These are phyloP conservation scores for Crotalaria pallida DNA, from an alignment of 306 rosid genomes.

Conservation along the genomic window DNA sequence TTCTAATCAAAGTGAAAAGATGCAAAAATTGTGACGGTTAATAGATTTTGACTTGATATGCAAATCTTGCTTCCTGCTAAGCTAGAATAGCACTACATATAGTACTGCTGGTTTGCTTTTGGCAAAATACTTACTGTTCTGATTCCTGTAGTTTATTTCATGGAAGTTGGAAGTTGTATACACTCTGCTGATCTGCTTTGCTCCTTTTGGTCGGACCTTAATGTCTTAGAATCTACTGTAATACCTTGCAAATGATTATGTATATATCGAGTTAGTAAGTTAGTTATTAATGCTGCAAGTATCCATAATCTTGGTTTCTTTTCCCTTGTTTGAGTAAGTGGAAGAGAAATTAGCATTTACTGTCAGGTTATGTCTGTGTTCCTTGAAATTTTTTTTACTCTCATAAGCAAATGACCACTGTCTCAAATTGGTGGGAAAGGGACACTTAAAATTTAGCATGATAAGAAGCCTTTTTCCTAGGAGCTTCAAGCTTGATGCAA, in stretches of 20 bases:
- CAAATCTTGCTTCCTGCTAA: background rate
- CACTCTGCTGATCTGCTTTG: background rate
- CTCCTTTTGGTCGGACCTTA: background rate
- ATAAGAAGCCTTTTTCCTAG: background rate
- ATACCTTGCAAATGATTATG: background rate
- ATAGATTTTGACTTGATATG: background rate
- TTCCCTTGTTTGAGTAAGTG: background rate
- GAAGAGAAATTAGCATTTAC: background rate
- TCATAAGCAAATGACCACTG: background rate
- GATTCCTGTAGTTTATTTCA: background rate
- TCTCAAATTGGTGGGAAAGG: background rate
- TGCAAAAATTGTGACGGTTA: background rate
- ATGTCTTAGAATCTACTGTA: background rate
- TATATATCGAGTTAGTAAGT: background rate
- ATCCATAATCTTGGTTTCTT: background rate
- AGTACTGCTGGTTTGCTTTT: background rate
- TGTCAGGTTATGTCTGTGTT: background rate
- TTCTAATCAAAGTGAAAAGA: background rate
- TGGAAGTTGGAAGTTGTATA: background rate
- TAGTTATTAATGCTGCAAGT: background rate
- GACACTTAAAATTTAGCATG: background rate
- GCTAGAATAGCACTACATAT: slow-evolving; percentile 3
- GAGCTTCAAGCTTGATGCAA: background rate
- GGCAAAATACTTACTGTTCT: background rate
- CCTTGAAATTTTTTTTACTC: background rate